These are phyloP conservation scores for Rhodotorula toruloides DNA, from an alignment of 768 basidiomycete species.

Conservation along the genomic window DNA sequence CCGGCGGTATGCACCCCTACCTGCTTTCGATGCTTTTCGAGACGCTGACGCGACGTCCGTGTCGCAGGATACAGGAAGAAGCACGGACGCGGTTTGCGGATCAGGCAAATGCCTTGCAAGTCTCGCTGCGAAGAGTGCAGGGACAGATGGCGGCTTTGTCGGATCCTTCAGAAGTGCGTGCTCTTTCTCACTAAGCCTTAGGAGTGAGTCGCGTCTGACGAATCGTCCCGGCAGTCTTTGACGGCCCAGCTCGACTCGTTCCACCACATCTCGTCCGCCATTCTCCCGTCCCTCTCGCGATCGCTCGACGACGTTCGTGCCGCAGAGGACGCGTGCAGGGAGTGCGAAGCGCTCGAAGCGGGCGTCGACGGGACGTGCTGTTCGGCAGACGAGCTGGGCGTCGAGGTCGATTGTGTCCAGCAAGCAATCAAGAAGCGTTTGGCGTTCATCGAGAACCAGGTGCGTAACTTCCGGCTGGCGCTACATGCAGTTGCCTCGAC, in stretches of 20 bases:
- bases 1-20: constrained; percentile 59
- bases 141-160: constrained; percentile 67
- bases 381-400: constrained; percentile 70
- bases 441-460: constrained; percentile 96
- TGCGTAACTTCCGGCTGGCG: too few relatives aligned
- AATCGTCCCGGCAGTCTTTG: not conserved
- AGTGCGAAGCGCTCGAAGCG: constrained; percentile 82
- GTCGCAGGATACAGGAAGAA: constrained; percentile 68
- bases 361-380: not conserved
- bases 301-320: constrained; percentile 52
- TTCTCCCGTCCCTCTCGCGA: constrained; percentile 62
- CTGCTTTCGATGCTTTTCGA: not conserved
- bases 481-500: too few relatives aligned
- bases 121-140: constrained; percentile 61
- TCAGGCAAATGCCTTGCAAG: constrained; percentile 70
- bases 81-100: constrained; percentile 72
- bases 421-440: constrained; percentile 81
- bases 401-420: constrained; percentile 75
- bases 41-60: not conserved
- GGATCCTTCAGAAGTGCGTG: constrained; percentile 66
- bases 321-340: constrained; percentile 69
- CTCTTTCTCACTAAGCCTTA: not conserved
- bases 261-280: constrained; percentile 57
- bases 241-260: constrained; percentile 72
- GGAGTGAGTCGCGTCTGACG: not conserved